phyloP scores from a whole-genome alignment of 768 basidiomycete genomes.

The Sarcodon aspratus region DNA sequence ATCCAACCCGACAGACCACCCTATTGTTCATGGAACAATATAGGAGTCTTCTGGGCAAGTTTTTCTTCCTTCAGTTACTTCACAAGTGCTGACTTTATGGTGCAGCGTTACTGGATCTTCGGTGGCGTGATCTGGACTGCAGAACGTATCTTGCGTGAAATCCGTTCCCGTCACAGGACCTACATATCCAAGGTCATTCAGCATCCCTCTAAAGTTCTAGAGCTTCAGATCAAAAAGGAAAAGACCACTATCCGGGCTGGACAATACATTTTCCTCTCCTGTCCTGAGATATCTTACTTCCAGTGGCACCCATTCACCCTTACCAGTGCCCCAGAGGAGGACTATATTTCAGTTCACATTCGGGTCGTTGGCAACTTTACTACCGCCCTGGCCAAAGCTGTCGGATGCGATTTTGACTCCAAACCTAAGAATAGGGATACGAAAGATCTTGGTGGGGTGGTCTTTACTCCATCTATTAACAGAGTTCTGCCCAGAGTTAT shows the following conservation, averaged over 20 bases:
- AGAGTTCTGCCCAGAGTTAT: conserved; percentile 81
- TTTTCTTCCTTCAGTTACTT: neutral
- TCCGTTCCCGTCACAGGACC: conserved; percentile 83
- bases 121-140: conserved; percentile 78
- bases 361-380: conserved; percentile 92
- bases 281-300: conserved; percentile 88
- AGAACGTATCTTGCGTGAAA: conserved; percentile 87
- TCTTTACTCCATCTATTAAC: conserved; percentile 57
- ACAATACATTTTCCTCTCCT: conserved; percentile 87
- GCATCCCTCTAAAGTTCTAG: conserved; percentile 89
- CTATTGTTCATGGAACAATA: conserved; percentile 72
- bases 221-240: conserved; percentile 97
- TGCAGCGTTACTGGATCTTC: conserved; percentile 79
- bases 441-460: conserved; percentile 41
- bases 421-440: conserved; percentile 36
- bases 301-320: conserved; percentile 98
- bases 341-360: conserved; percentile 90
- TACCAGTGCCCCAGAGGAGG: conserved; percentile 90
- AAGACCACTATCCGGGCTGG: conserved; percentile 74
- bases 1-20: conserved; percentile 85
- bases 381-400: conserved; percentile 59
- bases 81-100: conserved; percentile 2
- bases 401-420: conserved; percentile 74
- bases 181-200: conserved; percentile 93
- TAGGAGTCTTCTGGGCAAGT: conserved; percentile 93